Evolutionary conservation across 1,284 basidiomycete genomes (phyloP), one percentile per base, ranked within the genome.

Genomic region (Apiotrichum porosum): DNA sequence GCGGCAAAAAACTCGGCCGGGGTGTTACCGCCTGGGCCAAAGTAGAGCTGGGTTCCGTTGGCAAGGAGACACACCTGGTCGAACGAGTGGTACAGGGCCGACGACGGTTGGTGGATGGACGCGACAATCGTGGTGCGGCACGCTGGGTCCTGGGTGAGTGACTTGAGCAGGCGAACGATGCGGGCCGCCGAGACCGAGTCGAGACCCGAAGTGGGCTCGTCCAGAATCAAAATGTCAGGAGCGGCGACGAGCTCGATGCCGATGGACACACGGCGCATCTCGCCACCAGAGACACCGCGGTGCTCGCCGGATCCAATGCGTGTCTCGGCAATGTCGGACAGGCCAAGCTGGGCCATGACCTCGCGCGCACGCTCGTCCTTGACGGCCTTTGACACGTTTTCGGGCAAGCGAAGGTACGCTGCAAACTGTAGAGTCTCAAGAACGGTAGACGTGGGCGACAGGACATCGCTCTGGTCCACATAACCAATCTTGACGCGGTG

Each of bases 121-220:
- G 86, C 86, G 46, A 93, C 83, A 34, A 94, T 83, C 0, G 87
- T 86, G 0, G 83, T 88, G 3, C 83, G 83, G 51, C 80, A 79
- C 32, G 78, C 75, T 1, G 78, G 69, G 56, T 86, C 85, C 51
- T 83, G 79, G 0, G 88, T 83, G 23, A 94, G 83, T 24, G 77
- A 78, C 52, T 81, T 80, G 22, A 94, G 78, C 2, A 92, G 83
- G 34, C 78, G 79, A 22, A 89, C 80, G 28, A 94, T 82, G 43
- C 86, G 82, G 8, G 82, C 76, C 0, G 90, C 90, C 14, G 87
- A 90, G 6, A 92, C 87, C 0, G 87, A 90, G 69, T 94, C 90
- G 51, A 93, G 76, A 1, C 84, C 84, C 53, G 75, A 66, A 6
- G 81, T 85, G 1, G 83, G 82, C 59, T 85, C 83, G 58, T 85